Evolutionary conservation across 768 basidiomycete species (phyloP), one percentile per base, ranked within the genome.

Genomic region (Pulveroboletus sp.): DNA sequence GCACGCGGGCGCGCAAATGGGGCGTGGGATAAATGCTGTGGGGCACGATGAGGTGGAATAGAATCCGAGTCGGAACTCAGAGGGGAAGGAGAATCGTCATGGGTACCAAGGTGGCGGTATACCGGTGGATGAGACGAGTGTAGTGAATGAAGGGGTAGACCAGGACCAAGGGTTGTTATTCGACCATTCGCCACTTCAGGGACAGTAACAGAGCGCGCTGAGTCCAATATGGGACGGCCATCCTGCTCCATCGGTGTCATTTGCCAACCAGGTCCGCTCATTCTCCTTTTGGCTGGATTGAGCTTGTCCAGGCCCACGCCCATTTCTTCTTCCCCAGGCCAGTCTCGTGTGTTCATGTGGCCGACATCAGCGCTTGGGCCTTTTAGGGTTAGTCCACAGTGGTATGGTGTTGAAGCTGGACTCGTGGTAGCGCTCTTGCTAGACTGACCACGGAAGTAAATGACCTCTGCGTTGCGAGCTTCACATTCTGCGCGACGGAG

Each of bases 391-490:
- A 58, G 36, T 7, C 57, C 48, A 8, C 54, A 40, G 55, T 68
- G 68, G 44, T 64, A 66, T 5, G 75, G 76, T 16, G 76, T 74
- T 49, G 76, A 67, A 51, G 81, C 69, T 11, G 85, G 85, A 54
- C 82, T 85, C 1, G 82, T 80, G n/a, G 81, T 81, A 12, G 81
- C 82, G 60, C 83, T 85, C 63, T 85, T 85, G 64, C 73, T 79
- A 19, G 79, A 57, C 26, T 71, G 63, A 7, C 59, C 61, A 30
- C 59, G 67, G 45, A 70, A 59, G 53, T 69, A 68, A 44, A 74
- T 65, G 14, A 68, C 65, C 54, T 81, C 79, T 50, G 76, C 72
- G 54, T 73, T 78, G 47, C 75, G 64, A 38, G 73, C 69, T 59
- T 82, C 80, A 58, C 77, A 83, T 60, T 85, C 82, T 6, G 83